phyloP scores from a whole-genome alignment of 1,284 basidiomycete species.

The Sanguinoderma infundibulare region DNA sequence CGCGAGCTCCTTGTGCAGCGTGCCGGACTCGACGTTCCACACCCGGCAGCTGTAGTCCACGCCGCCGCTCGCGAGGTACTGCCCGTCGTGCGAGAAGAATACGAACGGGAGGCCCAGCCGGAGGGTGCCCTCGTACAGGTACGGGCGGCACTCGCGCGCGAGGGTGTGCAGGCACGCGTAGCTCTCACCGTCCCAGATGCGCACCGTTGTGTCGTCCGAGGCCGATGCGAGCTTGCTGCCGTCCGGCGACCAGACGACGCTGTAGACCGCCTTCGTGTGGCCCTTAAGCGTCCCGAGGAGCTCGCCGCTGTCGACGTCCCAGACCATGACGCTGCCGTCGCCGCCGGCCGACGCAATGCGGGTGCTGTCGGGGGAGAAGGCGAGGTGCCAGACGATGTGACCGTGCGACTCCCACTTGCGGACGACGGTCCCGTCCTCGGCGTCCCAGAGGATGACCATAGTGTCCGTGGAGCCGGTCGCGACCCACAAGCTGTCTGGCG shows the following conservation, averaged over 20 bases:
- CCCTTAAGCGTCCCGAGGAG: constrained; percentile 13
- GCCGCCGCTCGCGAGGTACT: constrained; percentile 22
- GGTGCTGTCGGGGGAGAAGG: constrained; percentile 29
- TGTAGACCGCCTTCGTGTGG: constrained; percentile 20
- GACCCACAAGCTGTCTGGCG: constrained; percentile 22
- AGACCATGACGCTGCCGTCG: constrained; percentile 23
- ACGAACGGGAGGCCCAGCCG: constrained; percentile 23
- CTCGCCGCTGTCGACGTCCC: constrained; percentile 21
- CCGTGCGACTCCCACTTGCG: constrained; percentile 12
- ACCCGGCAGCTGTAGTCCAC: constrained; percentile 20
- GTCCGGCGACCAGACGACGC: constrained; percentile 24
- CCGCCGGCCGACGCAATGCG: constrained; percentile 26
- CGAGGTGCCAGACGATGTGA: constrained; percentile 19
- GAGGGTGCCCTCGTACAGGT: constrained; percentile 16
- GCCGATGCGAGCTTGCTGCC: not conserved
- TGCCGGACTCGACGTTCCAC: constrained; percentile 20
- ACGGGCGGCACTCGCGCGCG: too few relatives aligned
- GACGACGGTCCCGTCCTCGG: not conserved
- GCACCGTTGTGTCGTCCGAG: not conserved
- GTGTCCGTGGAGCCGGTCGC: constrained; percentile 25
- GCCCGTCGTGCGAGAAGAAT: constrained; percentile 27
- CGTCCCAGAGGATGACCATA: constrained; percentile 19
- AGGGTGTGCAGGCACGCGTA: not conserved
- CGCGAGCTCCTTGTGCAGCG: constrained; percentile 6
- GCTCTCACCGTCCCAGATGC: not conserved